These are phyloP conservation scores for Talaromyces nanjingensis DNA, from an alignment of 495 filamentous ascomycete genomes.

Conservation along the genomic window DNA sequence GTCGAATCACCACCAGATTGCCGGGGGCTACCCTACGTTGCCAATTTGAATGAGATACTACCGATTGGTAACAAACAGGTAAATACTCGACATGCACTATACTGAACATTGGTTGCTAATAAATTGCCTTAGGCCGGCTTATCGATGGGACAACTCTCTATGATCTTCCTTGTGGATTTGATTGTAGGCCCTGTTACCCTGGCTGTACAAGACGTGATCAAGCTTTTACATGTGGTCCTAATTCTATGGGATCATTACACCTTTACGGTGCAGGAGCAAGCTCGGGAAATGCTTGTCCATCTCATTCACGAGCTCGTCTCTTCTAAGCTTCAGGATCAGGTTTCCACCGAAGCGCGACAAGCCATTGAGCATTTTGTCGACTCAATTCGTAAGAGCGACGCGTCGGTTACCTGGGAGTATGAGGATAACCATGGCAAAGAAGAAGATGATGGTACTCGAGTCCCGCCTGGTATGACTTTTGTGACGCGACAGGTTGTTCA, in stretches of 20 bases:
- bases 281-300: constrained; percentile 95
- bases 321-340: constrained; percentile 75
- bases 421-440: constrained; percentile 82
- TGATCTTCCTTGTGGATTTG: constrained; percentile 91
- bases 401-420: constrained; percentile 84
- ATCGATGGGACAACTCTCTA: constrained; percentile 83
- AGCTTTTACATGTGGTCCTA: constrained; percentile 83
- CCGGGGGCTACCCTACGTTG: constrained; percentile 74
- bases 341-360: constrained; percentile 55
- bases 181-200: constrained; percentile 88
- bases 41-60: constrained; percentile 70
- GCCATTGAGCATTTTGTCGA: constrained; percentile 86
- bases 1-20: constrained; percentile 68
- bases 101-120: constrained; percentile 11
- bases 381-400: constrained; percentile 77
- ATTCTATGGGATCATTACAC: constrained; percentile 97
- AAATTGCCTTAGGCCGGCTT: constrained; percentile 52
- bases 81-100: constrained; percentile 7
- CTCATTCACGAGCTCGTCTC: constrained; percentile 95
- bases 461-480: constrained; percentile 80
- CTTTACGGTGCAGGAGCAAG: constrained; percentile 91
- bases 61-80: constrained; percentile 85
- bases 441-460: constrained; percentile 59
- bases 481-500: constrained; percentile 74
- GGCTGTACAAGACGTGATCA: constrained; percentile 65